phyloP scores from a whole-genome alignment of 2,329 filamentous ascomycete species.

The Fusarium sp. region DNA sequence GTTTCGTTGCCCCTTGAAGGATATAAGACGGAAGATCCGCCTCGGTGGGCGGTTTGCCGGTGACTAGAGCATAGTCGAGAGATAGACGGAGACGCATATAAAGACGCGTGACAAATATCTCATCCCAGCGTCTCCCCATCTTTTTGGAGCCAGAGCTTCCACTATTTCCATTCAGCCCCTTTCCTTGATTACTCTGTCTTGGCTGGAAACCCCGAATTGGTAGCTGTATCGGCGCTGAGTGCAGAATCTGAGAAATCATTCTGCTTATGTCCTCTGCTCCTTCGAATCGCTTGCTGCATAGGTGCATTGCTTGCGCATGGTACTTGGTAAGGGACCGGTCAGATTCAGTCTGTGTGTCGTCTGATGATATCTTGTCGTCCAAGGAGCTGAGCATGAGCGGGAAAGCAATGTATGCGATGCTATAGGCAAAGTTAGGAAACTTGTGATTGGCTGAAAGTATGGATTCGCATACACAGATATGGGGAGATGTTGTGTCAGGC shows the following conservation, averaged over 20 bases:
- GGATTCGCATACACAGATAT: slow-evolving; percentile 5
- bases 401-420: slow-evolving; percentile 12
- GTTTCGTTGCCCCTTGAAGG: neutral
- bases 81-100: slow-evolving; percentile 8
- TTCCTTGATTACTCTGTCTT: neutral
- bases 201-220: neutral
- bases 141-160: neutral
- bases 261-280: slow-evolving; percentile 14
- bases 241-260: slow-evolving; percentile 13
- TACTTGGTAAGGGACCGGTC: neutral
- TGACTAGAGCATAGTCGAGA: slow-evolving; percentile 3
- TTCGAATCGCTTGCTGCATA: slow-evolving; percentile 13
- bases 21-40: slow-evolving; percentile 9
- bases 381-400: slow-evolving; percentile 11
- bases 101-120: slow-evolving; percentile 3
- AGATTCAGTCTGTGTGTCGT: neutral
- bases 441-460: neutral
- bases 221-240: slow-evolving; percentile 3
- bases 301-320: slow-evolving; percentile 12
- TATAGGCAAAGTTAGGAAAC: neutral
- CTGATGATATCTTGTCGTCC: slow-evolving; percentile 3
- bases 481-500: slow-evolving; percentile 12
- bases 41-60: slow-evolving; percentile 5
- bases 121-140: slow-evolving; percentile 2
- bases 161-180: neutral